Base-by-base conservation (phyloP, 2,329 filamentous ascomycete genomes). In the Daldinia sp. region DNA sequence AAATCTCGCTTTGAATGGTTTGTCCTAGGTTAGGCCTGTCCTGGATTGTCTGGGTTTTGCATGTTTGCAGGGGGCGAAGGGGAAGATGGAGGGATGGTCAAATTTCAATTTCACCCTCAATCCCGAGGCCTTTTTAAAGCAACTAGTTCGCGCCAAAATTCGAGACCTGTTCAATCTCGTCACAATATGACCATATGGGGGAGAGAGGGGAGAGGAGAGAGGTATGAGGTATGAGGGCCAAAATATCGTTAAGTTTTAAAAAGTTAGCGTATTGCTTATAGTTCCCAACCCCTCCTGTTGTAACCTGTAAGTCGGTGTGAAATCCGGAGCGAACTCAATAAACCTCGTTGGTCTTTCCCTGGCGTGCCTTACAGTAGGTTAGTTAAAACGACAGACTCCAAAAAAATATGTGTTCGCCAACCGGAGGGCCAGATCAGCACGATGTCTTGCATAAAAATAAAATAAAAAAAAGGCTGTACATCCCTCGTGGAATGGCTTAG, bases 371-470 rank as follows among this genome's bases (percentile, higher is more conserved):
- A 29, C 45, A n/a, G 45, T 30, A 29, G 49, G 17, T 34, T 21
- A 13, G 35, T 11, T n/a, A n/a, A 37, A 19, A 57, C 43, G 34
- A 21, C n/a, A n/a, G n/a, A n/a, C n/a, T n/a, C n/a, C n/a, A 37
- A 51, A 48, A 47, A 43, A 47, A 54, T 34, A 6, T 29, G 35
- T 50, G 45, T 53, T 64, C 29, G 25, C 54, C 35, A 52, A 59
- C 55, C 35, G 35, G 52, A 47, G 45, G 58, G 47, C 43, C 58
- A 65, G 61, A 65, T 57, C 65, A 45, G 39, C 54, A 29, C 63
- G 54, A 68, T 68, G 63, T 67, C 63, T 64, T 68, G 66, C 62
- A 70, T 68, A 67, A 71, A 73, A 61, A 23, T 4, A 45, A 45
- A 45, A 58, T 45, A 55, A 23, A 10, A 45, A 45, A 45, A 58